Conservation (phyloP, 306 rosid species). For the Cicer pinnatifidum region DNA sequence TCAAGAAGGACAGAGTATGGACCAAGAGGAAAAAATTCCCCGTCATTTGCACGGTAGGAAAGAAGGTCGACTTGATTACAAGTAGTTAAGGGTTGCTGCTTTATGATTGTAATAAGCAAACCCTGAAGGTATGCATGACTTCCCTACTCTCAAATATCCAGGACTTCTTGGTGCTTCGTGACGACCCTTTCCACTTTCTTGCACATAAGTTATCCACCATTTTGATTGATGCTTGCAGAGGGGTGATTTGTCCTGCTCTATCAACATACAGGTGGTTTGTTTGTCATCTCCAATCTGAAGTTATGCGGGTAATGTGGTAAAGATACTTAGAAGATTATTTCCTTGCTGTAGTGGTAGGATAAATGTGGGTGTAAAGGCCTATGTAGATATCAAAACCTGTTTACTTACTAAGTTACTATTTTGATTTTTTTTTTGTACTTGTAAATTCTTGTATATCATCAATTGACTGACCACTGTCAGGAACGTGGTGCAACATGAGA, state of each 20-base stretch:
- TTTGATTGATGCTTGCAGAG: constrained; percentile 18
- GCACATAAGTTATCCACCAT: constrained; percentile 23
- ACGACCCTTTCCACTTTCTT: constrained; percentile 28
- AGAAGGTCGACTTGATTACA: constrained; percentile 50
- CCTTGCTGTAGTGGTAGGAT: constrained; percentile 34
- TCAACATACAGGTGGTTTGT: constrained; percentile 25
- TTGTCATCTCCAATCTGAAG: constrained; percentile 34
- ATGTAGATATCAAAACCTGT: constrained; percentile 27
- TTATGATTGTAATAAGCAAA: constrained; percentile 35
- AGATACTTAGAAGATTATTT: constrained; percentile 36
- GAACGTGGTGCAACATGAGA: constrained; percentile 31
- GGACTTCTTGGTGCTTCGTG: constrained; percentile 23
- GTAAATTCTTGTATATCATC: constrained; percentile 47
- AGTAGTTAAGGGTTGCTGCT: constrained; percentile 39
- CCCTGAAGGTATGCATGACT: constrained; percentile 32
- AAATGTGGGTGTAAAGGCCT: constrained; percentile 40
- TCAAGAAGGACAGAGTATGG: constrained; percentile 12
- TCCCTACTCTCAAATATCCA: constrained; percentile 40
- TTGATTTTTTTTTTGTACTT: constrained; percentile 17
- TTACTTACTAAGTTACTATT: constrained; percentile 27
- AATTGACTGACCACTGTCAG: constrained; percentile 3
- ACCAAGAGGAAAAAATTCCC: constrained; percentile 45
- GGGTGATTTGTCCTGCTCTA: constrained; percentile 36
- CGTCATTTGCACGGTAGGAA: constrained; percentile 53
- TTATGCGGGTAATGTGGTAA: constrained; percentile 11